Conservation (phyloP, 1,284 basidiomycete genomes). For the Cutaneotrichosporon spelunceum region DNA sequence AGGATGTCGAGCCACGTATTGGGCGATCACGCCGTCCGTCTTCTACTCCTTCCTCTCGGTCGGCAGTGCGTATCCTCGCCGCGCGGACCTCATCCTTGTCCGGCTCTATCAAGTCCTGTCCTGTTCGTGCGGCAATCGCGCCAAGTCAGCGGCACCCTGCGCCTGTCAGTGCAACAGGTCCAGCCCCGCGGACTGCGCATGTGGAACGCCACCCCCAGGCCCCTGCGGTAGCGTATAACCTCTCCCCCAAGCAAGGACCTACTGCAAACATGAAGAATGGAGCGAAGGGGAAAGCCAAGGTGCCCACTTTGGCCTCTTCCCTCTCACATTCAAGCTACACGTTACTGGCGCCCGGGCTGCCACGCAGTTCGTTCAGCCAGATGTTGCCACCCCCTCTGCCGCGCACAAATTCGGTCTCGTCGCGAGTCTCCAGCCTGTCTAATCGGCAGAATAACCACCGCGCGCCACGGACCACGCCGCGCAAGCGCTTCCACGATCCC, state of each 20-base stretch:
- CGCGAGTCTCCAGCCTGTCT: not conserved
- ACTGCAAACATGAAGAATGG: not conserved
- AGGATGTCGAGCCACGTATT: not conserved
- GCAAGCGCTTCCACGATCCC: not conserved
- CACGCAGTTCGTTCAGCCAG: not conserved
- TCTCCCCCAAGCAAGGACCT: not conserved
- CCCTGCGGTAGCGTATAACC: not conserved
- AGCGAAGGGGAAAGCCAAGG: not conserved
- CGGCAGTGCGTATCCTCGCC: not conserved
- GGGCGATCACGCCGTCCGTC: not conserved
- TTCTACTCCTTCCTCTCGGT: no score
- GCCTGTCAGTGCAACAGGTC: not conserved
- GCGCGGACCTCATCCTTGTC: not conserved
- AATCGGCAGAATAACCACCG: not conserved
- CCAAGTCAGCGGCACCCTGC: not conserved
- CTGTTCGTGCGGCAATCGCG: not conserved
- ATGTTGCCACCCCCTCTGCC: slow-evolving; percentile 2
- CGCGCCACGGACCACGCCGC: slow-evolving; percentile 10
- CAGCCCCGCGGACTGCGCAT: not conserved
- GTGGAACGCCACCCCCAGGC: not conserved
- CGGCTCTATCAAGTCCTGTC: not conserved
- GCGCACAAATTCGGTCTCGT: not conserved
- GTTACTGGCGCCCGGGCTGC: not conserved
- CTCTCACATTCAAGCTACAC: not conserved
- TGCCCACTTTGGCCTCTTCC: not conserved